Base-by-base conservation (phyloP, 805 yeast genomes). In the Metschnikowia peoriensis region DNA sequence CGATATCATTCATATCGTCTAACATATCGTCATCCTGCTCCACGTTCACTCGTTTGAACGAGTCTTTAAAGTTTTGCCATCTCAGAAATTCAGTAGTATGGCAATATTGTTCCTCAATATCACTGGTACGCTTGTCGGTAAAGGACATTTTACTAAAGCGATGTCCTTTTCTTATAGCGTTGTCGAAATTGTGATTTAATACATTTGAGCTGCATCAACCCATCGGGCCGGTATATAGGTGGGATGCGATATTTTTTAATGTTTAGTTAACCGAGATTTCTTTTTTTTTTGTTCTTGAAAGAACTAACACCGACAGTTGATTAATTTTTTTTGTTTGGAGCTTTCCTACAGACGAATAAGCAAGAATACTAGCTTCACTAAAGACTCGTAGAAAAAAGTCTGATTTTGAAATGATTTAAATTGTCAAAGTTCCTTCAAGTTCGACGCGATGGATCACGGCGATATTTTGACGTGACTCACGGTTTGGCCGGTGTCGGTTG, bases 41-140 rank as follows among this genome's bases (percentile, higher is more conserved):
- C n/a, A 60, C 56, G 12, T 60, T 59, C 35, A 61, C 68, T 27
- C 72, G 65, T 61, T 71, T 79, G 69, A 80, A 80, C 6, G 84
- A 79, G 61, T 80, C 82, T 56, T 69, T 76, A 58, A 80, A 73
- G 28, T 60, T 60, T 49, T 67, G 69, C 81, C 81, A 78, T 61
- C 66, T 71, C 60, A 56, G 60, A 17, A 43, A 49, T 35, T 54
- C 53, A 17, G 58, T 46, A 7, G 58, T 51, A 16, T 27, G 55
- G 35, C 54, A 50, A 12, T 46, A 49, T 11, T 50, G 50, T 44
- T 45, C 49, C 46, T 50, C 53, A 29, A 50, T 38, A 17, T 46
- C 47, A 14, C 34, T 38, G 28, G 47, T 1, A 27, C 46, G 42
- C 42, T 51, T 46, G 11, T 46, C 50, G 8, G 54, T 27, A 6